Percentiles rank a stretch among this genome's conserved stretches.
Evolutionary conservation across 805 yeast genomes (phyloP).

Genomic region (Starmerella riodocensis): DNA sequence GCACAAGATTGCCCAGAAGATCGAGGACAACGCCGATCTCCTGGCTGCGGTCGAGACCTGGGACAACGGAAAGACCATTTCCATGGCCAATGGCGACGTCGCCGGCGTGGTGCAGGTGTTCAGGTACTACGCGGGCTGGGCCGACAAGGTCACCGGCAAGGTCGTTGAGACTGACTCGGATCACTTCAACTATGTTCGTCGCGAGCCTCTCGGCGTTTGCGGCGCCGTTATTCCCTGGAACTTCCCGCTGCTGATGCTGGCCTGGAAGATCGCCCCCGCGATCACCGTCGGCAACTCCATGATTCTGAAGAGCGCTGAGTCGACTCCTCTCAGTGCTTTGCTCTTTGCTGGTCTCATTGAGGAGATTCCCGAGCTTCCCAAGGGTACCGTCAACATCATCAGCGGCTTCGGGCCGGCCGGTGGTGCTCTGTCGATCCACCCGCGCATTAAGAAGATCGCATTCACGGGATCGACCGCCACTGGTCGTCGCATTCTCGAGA

Average conservation of each 20-base stretch:
- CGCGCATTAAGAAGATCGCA: slow-evolving; percentile 68
- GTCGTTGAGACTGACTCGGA: slow-evolving; percentile 46
- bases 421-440: slow-evolving; percentile 43
- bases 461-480: slow-evolving; percentile 90
- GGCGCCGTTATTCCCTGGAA: slow-evolving; percentile 66
- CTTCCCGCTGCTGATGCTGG: slow-evolving; percentile 56
- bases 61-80: slow-evolving; percentile 73
- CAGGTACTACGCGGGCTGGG: slow-evolving; percentile 62
- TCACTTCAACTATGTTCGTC: slow-evolving; percentile 55
- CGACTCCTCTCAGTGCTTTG: slow-evolving; percentile 60
- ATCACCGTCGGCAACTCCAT: slow-evolving; percentile 66
- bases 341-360: slow-evolving; percentile 41
- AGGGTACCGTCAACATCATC: slow-evolving; percentile 61
- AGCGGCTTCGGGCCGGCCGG: slow-evolving; percentile 68
- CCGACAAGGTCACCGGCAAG: slow-evolving; percentile 52
- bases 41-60: slow-evolving; percentile 72
- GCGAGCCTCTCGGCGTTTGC: slow-evolving; percentile 54
- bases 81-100: slow-evolving; percentile 37
- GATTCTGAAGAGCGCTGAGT: slow-evolving; percentile 61
- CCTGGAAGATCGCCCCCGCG: slow-evolving; percentile 78
- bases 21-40: slow-evolving; percentile 58
- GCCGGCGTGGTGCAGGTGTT: slow-evolving; percentile 42
- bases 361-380: slow-evolving; percentile 58
- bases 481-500: slow-evolving; percentile 66
- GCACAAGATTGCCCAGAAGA: slow-evolving; percentile 60